Percentiles rank a stretch among this genome's conserved stretches.
Conservation (phyloP, 2,329 filamentous ascomycete species). For the Colletotrichum tropicale region DNA sequence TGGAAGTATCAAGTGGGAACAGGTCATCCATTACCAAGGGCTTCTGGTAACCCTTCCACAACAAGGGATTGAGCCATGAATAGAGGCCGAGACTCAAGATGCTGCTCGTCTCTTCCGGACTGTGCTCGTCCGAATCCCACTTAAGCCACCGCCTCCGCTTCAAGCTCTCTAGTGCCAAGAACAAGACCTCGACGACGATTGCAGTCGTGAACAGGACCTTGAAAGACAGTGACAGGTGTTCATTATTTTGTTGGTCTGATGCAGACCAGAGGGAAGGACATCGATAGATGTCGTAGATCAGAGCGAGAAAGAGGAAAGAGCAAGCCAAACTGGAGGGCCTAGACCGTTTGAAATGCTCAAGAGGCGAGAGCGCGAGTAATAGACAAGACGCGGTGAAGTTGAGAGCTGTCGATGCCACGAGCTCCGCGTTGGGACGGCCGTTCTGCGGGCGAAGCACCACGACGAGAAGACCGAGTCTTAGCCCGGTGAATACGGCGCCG, state of each 20-base stretch:
- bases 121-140: background rate
- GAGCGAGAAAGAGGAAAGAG: background rate
- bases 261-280: background rate
- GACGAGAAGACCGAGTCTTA: background rate
- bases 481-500: background rate
- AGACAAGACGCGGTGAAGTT: background rate
- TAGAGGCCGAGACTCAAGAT: constrained; percentile 26
- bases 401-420: background rate
- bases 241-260: background rate
- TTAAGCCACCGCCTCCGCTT: background rate
- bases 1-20: background rate
- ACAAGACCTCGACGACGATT: background rate
- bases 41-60: constrained; percentile 5
- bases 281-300: background rate
- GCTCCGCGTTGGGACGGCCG: background rate
- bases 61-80: constrained; percentile 15
- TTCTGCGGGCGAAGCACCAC: background rate
- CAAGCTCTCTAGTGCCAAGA: background rate
- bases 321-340: background rate
- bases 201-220: background rate
- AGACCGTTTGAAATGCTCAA: background rate
- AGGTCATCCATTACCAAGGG: constrained; percentile 2
- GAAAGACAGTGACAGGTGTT: background rate
- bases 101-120: constrained; percentile 21
- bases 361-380: background rate